phyloP scores from a whole-genome alignment of 2,329 filamentous ascomycete genomes.

The Huntiella omanensis region DNA sequence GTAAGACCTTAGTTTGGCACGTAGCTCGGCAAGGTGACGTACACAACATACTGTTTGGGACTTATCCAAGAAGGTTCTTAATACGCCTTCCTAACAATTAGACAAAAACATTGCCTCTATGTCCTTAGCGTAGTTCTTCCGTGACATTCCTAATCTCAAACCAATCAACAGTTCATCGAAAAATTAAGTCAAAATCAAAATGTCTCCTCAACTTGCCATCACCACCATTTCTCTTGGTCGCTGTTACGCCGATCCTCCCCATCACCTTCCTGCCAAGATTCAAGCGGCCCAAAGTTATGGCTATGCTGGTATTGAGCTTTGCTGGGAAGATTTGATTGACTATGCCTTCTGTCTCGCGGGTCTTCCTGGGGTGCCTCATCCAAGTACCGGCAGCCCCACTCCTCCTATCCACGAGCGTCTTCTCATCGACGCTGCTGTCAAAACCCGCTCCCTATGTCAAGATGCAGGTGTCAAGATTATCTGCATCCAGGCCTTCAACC shows the following conservation, averaged over 20 bases:
- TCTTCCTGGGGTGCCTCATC: neutral
- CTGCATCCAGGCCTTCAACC: constrained; percentile 57
- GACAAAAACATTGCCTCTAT: no score
- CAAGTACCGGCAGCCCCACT: neutral
- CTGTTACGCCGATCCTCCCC: constrained; percentile 45
- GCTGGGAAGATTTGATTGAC: constrained; percentile 56
- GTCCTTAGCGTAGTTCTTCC: no score
- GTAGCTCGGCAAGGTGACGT: no score
- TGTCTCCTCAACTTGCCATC: constrained; percentile 45
- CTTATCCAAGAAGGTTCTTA: no score
- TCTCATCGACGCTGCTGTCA: constrained; percentile 31
- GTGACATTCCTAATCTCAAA: no score
- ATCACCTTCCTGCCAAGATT: constrained; percentile 48
- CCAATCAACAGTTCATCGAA: neutral
- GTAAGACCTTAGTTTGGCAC: no score
- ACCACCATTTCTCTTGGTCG: constrained; percentile 62
- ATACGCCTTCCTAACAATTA: no score
- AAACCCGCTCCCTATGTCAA: constrained; percentile 38
- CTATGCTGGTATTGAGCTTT: constrained; percentile 54
- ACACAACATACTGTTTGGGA: no score
- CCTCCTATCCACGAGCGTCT: constrained; percentile 24
- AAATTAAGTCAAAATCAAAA: constrained; percentile 15
- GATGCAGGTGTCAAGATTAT: constrained; percentile 38
- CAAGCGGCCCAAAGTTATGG: constrained; percentile 36
- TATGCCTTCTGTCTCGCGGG: no score